Evolutionary conservation across 179 eudicot genomes (phyloP).

Genomic region (Gypsophila paniculata): DNA sequence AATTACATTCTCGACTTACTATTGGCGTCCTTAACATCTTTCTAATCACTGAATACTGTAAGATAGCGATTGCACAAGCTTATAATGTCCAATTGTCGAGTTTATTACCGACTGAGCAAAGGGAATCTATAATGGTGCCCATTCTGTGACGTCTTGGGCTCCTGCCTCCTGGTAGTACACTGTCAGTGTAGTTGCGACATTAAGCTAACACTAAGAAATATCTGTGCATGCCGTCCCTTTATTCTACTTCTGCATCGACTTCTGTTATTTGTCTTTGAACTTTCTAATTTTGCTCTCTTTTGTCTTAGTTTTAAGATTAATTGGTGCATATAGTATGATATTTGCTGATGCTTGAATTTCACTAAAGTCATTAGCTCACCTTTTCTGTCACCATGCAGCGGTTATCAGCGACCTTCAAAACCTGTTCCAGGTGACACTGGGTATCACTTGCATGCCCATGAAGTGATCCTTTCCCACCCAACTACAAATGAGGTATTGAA

Average conservation of each 20-base stretch:
- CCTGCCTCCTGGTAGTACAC: neutral
- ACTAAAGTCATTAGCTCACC: neutral
- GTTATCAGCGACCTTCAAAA: constrained; percentile 69
- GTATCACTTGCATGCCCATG: constrained; percentile 88
- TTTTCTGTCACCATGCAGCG: constrained; percentile 40
- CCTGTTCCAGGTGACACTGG: constrained; percentile 99
- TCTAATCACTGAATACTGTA: neutral
- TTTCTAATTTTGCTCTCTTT: neutral
- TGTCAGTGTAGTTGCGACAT: neutral
- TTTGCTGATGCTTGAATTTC: neutral
- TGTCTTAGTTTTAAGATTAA: constrained; percentile 6
- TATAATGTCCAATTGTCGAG: neutral
- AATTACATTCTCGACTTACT: constrained; percentile 2
- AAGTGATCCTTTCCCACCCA: constrained; percentile 59
- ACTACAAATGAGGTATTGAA: constrained; percentile 53
- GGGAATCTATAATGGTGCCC: neutral
- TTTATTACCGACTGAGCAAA: neutral
- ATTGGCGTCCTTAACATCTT: neutral
- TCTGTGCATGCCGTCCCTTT: neutral
- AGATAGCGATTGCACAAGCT: neutral
- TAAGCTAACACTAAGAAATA: neutral
- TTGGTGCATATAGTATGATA: neutral
- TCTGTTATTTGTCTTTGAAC: neutral
- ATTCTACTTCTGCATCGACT: neutral
- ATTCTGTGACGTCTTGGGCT: constrained; percentile 1